phyloP scores from a whole-genome alignment of 2,329 filamentous ascomycete genomes.

The Diplodia seriata region DNA sequence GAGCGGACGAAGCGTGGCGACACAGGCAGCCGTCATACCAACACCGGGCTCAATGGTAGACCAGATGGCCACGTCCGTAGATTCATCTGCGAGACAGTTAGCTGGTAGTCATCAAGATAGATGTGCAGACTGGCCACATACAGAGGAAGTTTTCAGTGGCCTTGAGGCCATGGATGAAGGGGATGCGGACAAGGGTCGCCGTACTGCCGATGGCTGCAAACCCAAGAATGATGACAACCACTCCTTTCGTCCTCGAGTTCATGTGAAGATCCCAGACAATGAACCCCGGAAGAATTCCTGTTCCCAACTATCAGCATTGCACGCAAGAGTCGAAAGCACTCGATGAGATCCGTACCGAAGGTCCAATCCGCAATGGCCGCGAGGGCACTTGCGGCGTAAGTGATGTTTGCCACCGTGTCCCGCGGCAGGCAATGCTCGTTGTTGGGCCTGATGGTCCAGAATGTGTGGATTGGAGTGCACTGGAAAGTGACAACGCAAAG shows the following conservation, averaged over 20 bases:
- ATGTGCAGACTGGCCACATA: constrained; percentile 34
- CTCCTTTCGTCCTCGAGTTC: constrained; percentile 58
- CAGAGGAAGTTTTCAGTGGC: constrained; percentile 53
- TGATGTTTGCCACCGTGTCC: constrained; percentile 59
- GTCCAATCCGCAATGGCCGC: constrained; percentile 46
- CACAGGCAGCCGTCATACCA: constrained; percentile 55
- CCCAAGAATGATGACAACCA: constrained; percentile 60
- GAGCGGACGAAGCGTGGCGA: constrained; percentile 59
- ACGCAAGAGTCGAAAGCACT: background rate
- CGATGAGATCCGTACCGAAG: constrained; percentile 33
- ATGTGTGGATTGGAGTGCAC: constrained; percentile 59
- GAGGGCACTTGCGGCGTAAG: constrained; percentile 48
- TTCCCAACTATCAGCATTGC: background rate
- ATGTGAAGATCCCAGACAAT: constrained; percentile 65
- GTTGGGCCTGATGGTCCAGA: constrained; percentile 56
- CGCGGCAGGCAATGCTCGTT: constrained; percentile 52
- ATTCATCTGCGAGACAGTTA: constrained; percentile 13
- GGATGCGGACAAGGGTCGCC: constrained; percentile 57
- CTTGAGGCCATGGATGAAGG: constrained; percentile 49
- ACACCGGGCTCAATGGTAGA: constrained; percentile 45
- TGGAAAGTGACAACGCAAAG: constrained; percentile 61
- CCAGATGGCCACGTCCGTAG: constrained; percentile 34
- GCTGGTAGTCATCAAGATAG: background rate
- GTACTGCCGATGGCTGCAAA: constrained; percentile 60
- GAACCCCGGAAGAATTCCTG: constrained; percentile 50